Evolutionary conservation across 2,329 filamentous ascomycete genomes (phyloP).

Genomic region (Teratosphaeria pseudoeucalypti): DNA sequence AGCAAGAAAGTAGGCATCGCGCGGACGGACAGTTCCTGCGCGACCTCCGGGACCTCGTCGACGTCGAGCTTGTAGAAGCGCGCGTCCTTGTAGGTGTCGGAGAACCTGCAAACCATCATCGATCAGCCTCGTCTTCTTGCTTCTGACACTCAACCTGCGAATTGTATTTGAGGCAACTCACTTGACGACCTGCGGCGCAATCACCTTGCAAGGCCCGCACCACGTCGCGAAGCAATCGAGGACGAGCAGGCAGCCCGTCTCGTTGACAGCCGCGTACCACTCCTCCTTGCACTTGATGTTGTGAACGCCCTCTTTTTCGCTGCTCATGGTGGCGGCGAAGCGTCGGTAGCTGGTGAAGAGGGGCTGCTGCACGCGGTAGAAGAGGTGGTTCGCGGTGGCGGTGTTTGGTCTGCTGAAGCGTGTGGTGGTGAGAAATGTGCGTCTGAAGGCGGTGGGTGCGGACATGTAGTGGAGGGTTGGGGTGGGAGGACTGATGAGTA

Average conservation of each 20-base stretch:
- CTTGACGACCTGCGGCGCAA: slow-evolving; percentile 64
- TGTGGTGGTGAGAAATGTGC: slow-evolving; percentile 34
- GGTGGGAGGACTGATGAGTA: neutral
- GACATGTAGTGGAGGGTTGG: slow-evolving; percentile 18
- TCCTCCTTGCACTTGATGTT: slow-evolving; percentile 47
- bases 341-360: slow-evolving; percentile 16
- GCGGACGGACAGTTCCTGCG: slow-evolving; percentile 66
- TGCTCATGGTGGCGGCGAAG: slow-evolving; percentile 37
- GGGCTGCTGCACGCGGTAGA: slow-evolving; percentile 5
- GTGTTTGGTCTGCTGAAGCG: slow-evolving; percentile 16
- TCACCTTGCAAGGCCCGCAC: slow-evolving; percentile 93
- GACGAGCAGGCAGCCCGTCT: slow-evolving; percentile 53
- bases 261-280: slow-evolving; percentile 45
- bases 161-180: slow-evolving; percentile 21
- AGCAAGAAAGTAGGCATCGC: slow-evolving; percentile 89
- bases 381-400: neutral
- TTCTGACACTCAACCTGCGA: neutral
- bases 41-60: slow-evolving; percentile 65
- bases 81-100: slow-evolving; percentile 48
- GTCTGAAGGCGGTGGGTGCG: slow-evolving; percentile 26
- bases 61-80: slow-evolving; percentile 88
- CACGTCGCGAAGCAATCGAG: slow-evolving; percentile 82
- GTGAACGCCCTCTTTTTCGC: slow-evolving; percentile 39
- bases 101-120: slow-evolving; percentile 38
- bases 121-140: neutral